A percentile compares a stretch with the other conserved stretches of the same genome.
Evolutionary conservation across 345 rosid genomes (phyloP).

Genomic region (Populus davidiana): DNA sequence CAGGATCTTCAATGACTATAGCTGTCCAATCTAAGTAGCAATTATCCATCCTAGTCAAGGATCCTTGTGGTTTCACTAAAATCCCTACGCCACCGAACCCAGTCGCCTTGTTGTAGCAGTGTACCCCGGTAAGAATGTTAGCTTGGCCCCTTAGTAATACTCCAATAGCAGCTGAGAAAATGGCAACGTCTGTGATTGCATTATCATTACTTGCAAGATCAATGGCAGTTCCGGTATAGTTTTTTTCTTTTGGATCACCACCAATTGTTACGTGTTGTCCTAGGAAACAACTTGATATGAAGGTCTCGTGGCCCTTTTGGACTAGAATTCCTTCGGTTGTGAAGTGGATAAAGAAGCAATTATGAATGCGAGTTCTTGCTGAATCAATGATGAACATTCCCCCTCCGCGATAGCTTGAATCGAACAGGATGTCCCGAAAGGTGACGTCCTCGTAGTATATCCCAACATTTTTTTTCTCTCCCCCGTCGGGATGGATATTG

Average conservation of each 20-base stretch:
- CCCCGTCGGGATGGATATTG: too few species aligned
- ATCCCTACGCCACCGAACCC: slow-evolving; percentile 64
- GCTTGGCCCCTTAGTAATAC: slow-evolving; percentile 51
- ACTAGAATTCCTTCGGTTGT: slow-evolving; percentile 62
- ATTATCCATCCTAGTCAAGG: slow-evolving; percentile 54
- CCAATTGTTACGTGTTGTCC: slow-evolving; percentile 64
- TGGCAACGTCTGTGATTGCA: slow-evolving; percentile 50
- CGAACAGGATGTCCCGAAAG: slow-evolving; percentile 57
- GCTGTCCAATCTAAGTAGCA: slow-evolving; percentile 61
- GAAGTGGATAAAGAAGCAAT: slow-evolving; percentile 68
- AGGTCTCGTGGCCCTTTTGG: slow-evolving; percentile 63
- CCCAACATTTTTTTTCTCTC: background rate
- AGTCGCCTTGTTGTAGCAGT: slow-evolving; percentile 74
- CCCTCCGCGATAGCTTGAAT: slow-evolving; percentile 59
- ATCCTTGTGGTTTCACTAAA: slow-evolving; percentile 29
- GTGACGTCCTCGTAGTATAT: slow-evolving; percentile 58
- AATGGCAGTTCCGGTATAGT: slow-evolving; percentile 57
- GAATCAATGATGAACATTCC: slow-evolving; percentile 51
- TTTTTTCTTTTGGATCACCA: slow-evolving; percentile 44
- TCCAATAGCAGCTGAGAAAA: slow-evolving; percentile 67
- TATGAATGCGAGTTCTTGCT: slow-evolving; percentile 43
- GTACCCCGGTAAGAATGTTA: slow-evolving; percentile 59
- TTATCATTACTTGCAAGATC: slow-evolving; percentile 60
- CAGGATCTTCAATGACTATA: slow-evolving; percentile 59
- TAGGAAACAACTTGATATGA: slow-evolving; percentile 48